phyloP scores from a whole-genome alignment of 2,329 filamentous ascomycete species.

The Ophiostoma sp. region DNA sequence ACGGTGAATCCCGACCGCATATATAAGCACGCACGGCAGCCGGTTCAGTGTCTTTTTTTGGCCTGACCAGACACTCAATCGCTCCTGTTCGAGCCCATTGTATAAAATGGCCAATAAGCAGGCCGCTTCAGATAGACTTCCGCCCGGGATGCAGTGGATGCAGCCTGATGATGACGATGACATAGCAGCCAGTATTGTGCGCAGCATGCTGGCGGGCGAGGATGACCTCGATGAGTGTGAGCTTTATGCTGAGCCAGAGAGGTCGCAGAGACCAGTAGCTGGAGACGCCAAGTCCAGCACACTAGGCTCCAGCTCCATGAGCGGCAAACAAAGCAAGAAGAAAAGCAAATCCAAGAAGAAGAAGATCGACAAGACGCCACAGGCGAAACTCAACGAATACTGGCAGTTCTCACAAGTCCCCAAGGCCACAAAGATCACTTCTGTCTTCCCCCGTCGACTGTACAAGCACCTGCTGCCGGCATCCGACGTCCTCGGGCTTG shows the following conservation, averaged over 20 bases:
- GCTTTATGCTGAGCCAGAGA: no score
- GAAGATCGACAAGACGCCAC: constrained; percentile 29
- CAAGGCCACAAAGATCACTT: constrained; percentile 40
- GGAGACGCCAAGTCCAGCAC: background rate
- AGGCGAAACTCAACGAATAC: constrained; percentile 39
- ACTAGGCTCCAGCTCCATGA: background rate
- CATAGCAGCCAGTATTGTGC: background rate
- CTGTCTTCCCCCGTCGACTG: constrained; percentile 40
- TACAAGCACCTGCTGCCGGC: constrained; percentile 34
- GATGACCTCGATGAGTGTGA: background rate
- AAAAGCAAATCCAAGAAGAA: constrained; percentile 9
- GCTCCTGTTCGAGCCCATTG: background rate
- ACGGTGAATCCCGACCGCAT: no score
- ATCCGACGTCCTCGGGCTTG: constrained; percentile 7
- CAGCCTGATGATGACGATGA: constrained; percentile 9
- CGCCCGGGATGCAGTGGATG: constrained; percentile 13
- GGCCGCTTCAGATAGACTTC: background rate
- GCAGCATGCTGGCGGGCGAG: background rate
- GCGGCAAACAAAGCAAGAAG: background rate
- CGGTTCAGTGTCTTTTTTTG: no score
- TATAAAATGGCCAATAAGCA: constrained; percentile 8
- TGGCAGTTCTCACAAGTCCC: constrained; percentile 41
- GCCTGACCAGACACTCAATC: background rate
- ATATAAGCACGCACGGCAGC: no score
- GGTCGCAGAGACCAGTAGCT: background rate